phyloP scores from a whole-genome alignment of 2,329 filamentous ascomycete species.

The Cordyceps sp. region DNA sequence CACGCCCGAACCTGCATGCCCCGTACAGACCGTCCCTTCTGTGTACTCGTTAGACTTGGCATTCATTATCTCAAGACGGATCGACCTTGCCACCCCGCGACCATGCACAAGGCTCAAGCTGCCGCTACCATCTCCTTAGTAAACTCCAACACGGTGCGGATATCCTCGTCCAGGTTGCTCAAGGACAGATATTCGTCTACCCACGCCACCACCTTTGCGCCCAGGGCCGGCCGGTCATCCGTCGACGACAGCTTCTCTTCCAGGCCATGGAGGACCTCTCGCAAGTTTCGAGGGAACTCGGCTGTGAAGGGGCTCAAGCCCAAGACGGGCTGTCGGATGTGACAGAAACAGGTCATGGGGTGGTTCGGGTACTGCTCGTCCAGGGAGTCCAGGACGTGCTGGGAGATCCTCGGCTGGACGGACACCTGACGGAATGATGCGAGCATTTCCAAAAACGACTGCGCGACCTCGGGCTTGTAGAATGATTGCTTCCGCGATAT shows the following conservation, averaged over 20 bases:
- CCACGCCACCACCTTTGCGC: conserved; percentile 34
- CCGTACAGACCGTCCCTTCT: no score
- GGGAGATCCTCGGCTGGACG: conserved; percentile 47
- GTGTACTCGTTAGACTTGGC: no score
- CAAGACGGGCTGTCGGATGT: conserved; percentile 53
- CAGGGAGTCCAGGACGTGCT: conserved; percentile 57
- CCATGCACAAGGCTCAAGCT: no score
- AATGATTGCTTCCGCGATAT: conserved; percentile 65
- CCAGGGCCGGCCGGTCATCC: conserved; percentile 26
- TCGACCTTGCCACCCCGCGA: no score
- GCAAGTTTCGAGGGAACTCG: conserved; percentile 57
- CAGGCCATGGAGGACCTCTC: conserved; percentile 45
- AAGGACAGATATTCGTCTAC: conserved; percentile 32
- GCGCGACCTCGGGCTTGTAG: conserved; percentile 47
- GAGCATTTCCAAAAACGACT: conserved; percentile 69
- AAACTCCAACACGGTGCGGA: conserved; percentile 37
- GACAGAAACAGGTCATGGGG: conserved; percentile 50
- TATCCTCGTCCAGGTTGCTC: conserved; percentile 35
- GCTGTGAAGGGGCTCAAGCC: conserved; percentile 45
- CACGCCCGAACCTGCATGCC: no score
- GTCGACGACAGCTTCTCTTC: conserved; percentile 29
- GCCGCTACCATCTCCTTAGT: conserved; percentile 22
- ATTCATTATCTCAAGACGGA: no score
- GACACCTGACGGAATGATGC: conserved; percentile 49
- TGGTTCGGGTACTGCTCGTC: conserved; percentile 39